Evolutionary conservation across 75 land plant species (phyloP).

Genomic region (Adiantum capillusveneris): DNA sequence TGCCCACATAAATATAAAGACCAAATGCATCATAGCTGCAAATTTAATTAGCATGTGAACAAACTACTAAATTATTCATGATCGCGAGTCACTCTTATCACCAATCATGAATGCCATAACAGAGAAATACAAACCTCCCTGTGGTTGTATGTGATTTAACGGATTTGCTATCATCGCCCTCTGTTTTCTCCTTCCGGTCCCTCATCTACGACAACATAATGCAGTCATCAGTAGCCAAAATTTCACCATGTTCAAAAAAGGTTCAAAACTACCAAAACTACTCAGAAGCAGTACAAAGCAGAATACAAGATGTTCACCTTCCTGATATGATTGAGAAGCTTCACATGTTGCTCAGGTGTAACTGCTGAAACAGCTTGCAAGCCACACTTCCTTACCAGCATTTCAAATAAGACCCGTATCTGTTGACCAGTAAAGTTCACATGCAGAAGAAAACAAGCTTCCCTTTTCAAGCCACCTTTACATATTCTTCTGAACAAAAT

Average conservation of each 20-base stretch:
- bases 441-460: no score
- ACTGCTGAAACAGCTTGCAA: constrained; percentile 77
- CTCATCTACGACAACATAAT: constrained; percentile 34
- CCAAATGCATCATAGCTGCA: no score
- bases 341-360: constrained; percentile 93
- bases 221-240: no score
- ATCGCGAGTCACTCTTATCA: no score
- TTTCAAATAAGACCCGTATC: constrained; percentile 81
- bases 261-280: no score
- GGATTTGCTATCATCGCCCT: constrained; percentile 46
- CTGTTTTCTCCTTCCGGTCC: constrained; percentile 59
- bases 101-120: no score
- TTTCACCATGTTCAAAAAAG: no score
- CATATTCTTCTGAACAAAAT: no score
- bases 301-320: constrained; percentile 43
- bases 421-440: constrained; percentile 20
- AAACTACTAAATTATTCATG: no score
- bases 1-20: no score
- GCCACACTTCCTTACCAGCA: constrained; percentile 87
- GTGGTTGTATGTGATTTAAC: constrained; percentile 61
- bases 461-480: no score
- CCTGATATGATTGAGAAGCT: constrained; percentile 79
- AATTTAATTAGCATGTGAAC: no score
- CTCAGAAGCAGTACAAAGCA: not conserved
- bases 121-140: constrained; percentile 63